Evolutionary conservation across 768 basidiomycete species (phyloP).

Genomic region (Crepidotus variabilis): DNA sequence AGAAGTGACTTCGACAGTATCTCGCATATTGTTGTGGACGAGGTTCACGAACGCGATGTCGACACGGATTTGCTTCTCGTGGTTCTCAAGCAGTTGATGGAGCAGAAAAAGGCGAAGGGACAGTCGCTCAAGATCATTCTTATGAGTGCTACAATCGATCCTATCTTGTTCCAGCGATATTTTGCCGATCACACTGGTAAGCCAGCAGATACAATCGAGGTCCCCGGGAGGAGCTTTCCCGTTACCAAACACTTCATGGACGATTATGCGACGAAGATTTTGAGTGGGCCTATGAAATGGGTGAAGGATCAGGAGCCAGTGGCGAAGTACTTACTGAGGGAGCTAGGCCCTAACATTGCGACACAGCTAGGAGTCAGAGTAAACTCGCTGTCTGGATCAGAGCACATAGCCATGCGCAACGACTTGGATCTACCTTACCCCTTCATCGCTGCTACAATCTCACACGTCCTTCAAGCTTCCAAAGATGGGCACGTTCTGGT

Average conservation of each 20-base stretch:
- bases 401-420: conserved; percentile 19
- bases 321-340: conserved; percentile 64
- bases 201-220: conserved; percentile 68
- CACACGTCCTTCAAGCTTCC: conserved; percentile 69
- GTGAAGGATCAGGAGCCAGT: conserved; percentile 71
- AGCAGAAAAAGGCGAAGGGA: conserved; percentile 63
- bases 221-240: conserved; percentile 92
- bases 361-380: conserved; percentile 22
- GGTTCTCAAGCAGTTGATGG: conserved; percentile 80
- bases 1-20: conserved; percentile 61
- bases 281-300: conserved; percentile 46
- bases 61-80: conserved; percentile 90
- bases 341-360: conserved; percentile 41
- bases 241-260: conserved; percentile 81
- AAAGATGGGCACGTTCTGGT: conserved; percentile 86
- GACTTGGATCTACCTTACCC: conserved; percentile 79
- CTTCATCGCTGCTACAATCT: conserved; percentile 76
- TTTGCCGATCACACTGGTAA: conserved; percentile 62
- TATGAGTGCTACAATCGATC: conserved; percentile 96
- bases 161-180: conserved; percentile 83
- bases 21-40: conserved; percentile 91
- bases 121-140: conserved; percentile 82
- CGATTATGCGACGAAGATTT: conserved; percentile 59
- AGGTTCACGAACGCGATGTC: conserved; percentile 94
- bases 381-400: conserved; percentile 1